Evolutionary conservation across 2,329 filamentous ascomycete species (phyloP).

Genomic region (Fusarium sp.): DNA sequence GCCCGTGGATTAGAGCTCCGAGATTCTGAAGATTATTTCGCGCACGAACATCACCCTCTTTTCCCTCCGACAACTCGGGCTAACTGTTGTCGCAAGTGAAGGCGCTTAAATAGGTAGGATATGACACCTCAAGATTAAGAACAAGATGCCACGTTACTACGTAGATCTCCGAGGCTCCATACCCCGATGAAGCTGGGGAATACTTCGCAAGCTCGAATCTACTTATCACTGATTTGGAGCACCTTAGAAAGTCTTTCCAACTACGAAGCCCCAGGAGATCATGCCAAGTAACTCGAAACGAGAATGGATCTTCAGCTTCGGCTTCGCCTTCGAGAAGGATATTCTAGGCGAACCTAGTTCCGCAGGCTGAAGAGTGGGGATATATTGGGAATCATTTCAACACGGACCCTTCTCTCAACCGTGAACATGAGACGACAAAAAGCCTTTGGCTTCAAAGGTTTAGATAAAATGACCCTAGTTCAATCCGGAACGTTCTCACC

Average conservation of each 20-base stretch:
- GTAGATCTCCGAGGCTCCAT: not conserved
- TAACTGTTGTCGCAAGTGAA: not conserved
- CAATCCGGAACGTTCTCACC: slow-evolving; percentile 13
- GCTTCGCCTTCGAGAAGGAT: slow-evolving; percentile 25
- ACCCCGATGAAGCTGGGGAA: not conserved
- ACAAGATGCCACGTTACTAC: not conserved
- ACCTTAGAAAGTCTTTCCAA: too few species aligned
- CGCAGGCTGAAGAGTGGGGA: slow-evolving; percentile 20
- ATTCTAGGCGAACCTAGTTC: slow-evolving; percentile 10
- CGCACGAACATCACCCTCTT: not conserved
- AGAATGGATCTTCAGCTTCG: slow-evolving; percentile 5
- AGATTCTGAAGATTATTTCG: slow-evolving; percentile 18
- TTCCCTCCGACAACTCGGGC: not conserved
- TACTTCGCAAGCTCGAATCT: slow-evolving; percentile 2
- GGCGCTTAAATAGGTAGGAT: not conserved
- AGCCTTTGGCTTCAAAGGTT: slow-evolving; percentile 4
- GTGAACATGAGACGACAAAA: slow-evolving; percentile 16
- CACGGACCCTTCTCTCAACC: slow-evolving; percentile 28
- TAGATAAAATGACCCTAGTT: slow-evolving; percentile 4
- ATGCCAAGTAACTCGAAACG: not conserved
- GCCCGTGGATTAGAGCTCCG: slow-evolving; percentile 28
- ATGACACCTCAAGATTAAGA: not conserved
- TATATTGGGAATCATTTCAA: slow-evolving; percentile 14
- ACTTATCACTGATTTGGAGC: not conserved
- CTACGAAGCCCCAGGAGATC: too few species aligned